Evolutionary conservation across 345 rosid species (phyloP).

Genomic region (Citropsis articulata): DNA sequence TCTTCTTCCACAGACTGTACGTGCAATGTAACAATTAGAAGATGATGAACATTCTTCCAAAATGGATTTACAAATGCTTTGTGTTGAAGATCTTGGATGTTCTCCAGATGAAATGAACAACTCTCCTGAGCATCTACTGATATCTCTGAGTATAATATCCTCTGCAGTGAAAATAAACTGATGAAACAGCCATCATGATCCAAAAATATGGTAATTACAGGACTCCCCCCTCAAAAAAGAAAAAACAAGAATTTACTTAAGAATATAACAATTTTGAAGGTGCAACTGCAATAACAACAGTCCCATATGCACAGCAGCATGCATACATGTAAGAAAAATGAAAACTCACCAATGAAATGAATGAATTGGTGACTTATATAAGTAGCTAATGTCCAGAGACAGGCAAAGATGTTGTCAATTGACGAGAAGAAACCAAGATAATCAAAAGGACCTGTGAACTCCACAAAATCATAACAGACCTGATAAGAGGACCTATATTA

Average conservation of each 20-base stretch:
- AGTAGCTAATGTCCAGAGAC: constrained; percentile 37
- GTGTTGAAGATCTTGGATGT: constrained; percentile 30
- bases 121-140: constrained; percentile 30
- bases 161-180: constrained; percentile 33
- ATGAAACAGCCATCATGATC: constrained; percentile 9
- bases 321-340: not conserved
- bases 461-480: constrained; percentile 31
- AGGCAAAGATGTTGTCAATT: constrained; percentile 33
- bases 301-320: not conserved
- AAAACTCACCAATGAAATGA: constrained; percentile 47
- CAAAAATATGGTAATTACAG: not conserved
- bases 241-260: not conserved
- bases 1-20: constrained; percentile 28
- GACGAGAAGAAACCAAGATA: constrained; percentile 28
- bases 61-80: constrained; percentile 21
- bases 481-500: constrained; percentile 26
- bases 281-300: not conserved
- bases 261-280: not conserved
- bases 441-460: constrained; percentile 24
- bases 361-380: constrained; percentile 32
- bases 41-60: constrained; percentile 31
- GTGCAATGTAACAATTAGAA: constrained; percentile 14
- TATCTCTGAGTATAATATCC: constrained; percentile 47
- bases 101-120: constrained; percentile 21
- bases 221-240: not conserved